phyloP scores from a whole-genome alignment of 768 basidiomycete genomes.

The Tulasnella sp. region DNA sequence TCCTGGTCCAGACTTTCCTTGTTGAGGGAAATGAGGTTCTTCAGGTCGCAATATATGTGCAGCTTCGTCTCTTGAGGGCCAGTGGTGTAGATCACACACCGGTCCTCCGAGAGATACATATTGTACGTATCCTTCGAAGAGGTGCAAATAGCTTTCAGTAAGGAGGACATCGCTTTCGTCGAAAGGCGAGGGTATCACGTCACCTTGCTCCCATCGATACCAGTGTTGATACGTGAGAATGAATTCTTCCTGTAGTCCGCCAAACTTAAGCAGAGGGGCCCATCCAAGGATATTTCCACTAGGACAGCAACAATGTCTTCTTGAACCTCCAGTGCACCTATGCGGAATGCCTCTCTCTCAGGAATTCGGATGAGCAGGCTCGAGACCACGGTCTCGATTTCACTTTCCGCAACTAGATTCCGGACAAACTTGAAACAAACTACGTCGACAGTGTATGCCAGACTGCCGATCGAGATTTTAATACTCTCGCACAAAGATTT shows the following conservation, averaged over 20 bases:
- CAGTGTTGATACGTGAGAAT: neutral
- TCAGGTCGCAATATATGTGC: neutral
- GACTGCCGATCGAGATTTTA: neutral
- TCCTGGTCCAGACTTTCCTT: neutral
- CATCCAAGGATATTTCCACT: neutral
- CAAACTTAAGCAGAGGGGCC: neutral
- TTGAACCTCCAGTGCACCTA: neutral
- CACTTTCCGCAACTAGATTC: neutral
- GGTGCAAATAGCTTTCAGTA: neutral
- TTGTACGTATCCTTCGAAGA: neutral
- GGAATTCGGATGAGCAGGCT: neutral
- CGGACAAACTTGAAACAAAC: neutral
- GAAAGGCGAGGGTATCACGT: no score
- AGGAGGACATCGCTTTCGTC: neutral
- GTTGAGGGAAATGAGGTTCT: neutral
- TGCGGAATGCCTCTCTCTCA: neutral
- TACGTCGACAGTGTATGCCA: neutral
- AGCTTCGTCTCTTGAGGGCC: neutral
- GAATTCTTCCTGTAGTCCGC: neutral
- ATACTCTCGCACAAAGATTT: no score
- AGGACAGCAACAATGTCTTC: neutral
- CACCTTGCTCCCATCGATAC: neutral
- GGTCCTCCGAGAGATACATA: neutral
- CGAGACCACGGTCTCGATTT: neutral
- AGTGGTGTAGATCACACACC: neutral